Percentiles rank a stretch among this genome's conserved stretches.
These are phyloP conservation scores for Globisporangium okanoganense DNA, from an alignment of 352 stramenopile genomes.

Conservation along the genomic window DNA sequence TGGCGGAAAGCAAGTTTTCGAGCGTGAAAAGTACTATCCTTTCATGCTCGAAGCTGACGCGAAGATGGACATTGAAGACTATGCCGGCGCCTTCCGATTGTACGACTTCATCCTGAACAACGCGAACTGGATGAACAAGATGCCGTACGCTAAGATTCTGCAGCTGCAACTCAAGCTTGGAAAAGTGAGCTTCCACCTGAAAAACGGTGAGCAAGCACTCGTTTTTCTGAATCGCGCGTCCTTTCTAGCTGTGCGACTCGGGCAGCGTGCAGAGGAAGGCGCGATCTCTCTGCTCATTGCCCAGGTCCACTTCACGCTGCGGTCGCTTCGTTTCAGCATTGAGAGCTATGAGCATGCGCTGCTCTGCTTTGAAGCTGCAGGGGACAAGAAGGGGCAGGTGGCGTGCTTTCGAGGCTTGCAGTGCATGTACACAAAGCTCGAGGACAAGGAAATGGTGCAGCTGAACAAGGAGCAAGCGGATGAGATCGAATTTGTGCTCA, in stretches of 20 bases:
- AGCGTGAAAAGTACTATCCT: constrained; percentile 36
- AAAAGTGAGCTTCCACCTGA: constrained; percentile 26
- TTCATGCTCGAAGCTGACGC: constrained; percentile 54
- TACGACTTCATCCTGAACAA: constrained; percentile 44
- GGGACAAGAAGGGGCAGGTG: constrained; percentile 41
- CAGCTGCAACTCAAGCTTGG: constrained; percentile 40
- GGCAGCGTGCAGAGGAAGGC: constrained; percentile 31
- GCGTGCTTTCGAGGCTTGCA: constrained; percentile 59
- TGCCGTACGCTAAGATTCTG: constrained; percentile 24
- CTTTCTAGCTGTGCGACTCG: constrained; percentile 30
- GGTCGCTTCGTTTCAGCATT: constrained; percentile 42
- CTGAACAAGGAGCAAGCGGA: constrained; percentile 49
- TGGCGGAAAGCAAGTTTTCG: constrained; percentile 6
- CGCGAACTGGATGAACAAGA: constrained; percentile 32
- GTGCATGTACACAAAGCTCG: constrained; percentile 34
- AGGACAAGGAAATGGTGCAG: constrained; percentile 46
- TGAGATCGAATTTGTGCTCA: constrained; percentile 60
- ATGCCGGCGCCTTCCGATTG: constrained; percentile 30
- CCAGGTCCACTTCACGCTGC: constrained; percentile 33
- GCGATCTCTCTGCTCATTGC: constrained; percentile 27
- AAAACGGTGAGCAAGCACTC: constrained; percentile 51
- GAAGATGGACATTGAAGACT: constrained; percentile 54
- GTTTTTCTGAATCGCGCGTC: constrained; percentile 41
- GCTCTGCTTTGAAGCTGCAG: constrained; percentile 42
- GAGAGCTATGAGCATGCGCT: constrained; percentile 55